phyloP scores from a whole-genome alignment of 108 stramenopile genomes.

The Nitzschia putrida region DNA sequence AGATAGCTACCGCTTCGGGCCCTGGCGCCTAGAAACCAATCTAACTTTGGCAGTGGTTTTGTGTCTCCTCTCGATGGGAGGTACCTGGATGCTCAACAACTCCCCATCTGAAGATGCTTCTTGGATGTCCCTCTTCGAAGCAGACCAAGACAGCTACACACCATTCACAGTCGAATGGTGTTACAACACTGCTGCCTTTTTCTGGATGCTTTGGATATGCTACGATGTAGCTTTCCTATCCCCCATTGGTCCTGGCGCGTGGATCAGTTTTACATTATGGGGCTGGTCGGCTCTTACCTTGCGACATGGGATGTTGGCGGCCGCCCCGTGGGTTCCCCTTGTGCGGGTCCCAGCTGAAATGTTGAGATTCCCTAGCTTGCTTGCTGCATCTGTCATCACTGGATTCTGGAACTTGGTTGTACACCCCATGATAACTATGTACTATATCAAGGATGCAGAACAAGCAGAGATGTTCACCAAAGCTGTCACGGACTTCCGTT shows the following conservation, averaged over 20 bases:
- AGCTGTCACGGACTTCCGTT: slow-evolving; percentile 55
- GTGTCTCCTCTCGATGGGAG: slow-evolving; percentile 11
- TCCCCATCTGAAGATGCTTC: background rate
- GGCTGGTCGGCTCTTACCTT: slow-evolving; percentile 58
- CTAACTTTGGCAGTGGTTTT: slow-evolving; percentile 11
- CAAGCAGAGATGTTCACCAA: slow-evolving; percentile 52
- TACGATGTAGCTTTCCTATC: slow-evolving; percentile 11
- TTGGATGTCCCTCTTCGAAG: slow-evolving; percentile 16
- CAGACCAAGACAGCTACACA: slow-evolving; percentile 20
- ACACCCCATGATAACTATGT: slow-evolving; percentile 52
- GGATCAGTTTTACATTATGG: slow-evolving; percentile 66
- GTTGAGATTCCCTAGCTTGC: slow-evolving; percentile 62
- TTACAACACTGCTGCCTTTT: slow-evolving; percentile 32
- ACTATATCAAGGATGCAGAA: slow-evolving; percentile 43
- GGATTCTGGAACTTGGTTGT: slow-evolving; percentile 83
- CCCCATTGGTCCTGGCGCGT: slow-evolving; percentile 37
- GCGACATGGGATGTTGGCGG: slow-evolving; percentile 54
- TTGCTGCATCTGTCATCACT: slow-evolving; percentile 65
- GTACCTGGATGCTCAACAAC: slow-evolving; percentile 4
- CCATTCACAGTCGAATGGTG: slow-evolving; percentile 44
- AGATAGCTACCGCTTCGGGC: slow-evolving; percentile 57
- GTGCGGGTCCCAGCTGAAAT: slow-evolving; percentile 44
- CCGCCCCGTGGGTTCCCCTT: slow-evolving; percentile 54
- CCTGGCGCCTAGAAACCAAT: slow-evolving; percentile 43
- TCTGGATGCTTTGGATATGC: slow-evolving; percentile 52